Evolutionary conservation across 1,139 yeast genomes (phyloP).

Genomic region (Pichia cactophila): DNA sequence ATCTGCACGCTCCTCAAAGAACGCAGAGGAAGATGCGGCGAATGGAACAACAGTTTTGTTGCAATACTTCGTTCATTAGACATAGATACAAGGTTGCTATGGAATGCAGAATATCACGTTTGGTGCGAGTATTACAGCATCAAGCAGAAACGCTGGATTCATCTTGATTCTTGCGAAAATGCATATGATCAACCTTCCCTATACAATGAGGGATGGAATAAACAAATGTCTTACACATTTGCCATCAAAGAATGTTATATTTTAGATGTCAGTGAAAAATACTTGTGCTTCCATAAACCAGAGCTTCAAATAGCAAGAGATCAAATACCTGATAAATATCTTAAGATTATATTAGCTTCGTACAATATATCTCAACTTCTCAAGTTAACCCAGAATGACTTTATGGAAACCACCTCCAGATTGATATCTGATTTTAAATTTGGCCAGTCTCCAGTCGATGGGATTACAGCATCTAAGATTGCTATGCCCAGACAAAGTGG

Average conservation of each 20-base stretch:
- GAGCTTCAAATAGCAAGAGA: constrained; percentile 47
- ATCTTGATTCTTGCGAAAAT: constrained; percentile 83
- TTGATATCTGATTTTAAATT: constrained; percentile 16
- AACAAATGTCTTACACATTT: constrained; percentile 79
- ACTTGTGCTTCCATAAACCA: constrained; percentile 40
- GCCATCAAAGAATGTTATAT: constrained; percentile 59
- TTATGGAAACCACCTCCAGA: constrained; percentile 17
- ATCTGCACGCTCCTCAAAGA: constrained; percentile 55
- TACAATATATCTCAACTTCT: constrained; percentile 36
- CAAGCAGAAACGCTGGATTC: constrained; percentile 65
- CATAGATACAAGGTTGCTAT: constrained; percentile 57
- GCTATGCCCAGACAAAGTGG: constrained; percentile 57
- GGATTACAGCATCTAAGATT: too few relatives aligned
- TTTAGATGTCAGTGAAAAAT: constrained; percentile 62
- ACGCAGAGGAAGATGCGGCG: constrained; percentile 84
- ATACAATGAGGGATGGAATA: constrained; percentile 85
- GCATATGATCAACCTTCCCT: constrained; percentile 74
- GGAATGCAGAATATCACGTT: constrained; percentile 92
- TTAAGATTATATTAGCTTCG: constrained; percentile 32
- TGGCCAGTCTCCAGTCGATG: neutral
- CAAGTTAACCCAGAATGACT: constrained; percentile 18
- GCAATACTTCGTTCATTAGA: constrained; percentile 63
- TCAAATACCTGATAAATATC: constrained; percentile 35
- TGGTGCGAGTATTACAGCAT: constrained; percentile 88
- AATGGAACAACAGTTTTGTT: constrained; percentile 85